A percentile compares a stretch with the other conserved stretches of the same genome.
Conservation (phyloP, 1,139 yeast species). For the Blastobotrys aristatus region DNA sequence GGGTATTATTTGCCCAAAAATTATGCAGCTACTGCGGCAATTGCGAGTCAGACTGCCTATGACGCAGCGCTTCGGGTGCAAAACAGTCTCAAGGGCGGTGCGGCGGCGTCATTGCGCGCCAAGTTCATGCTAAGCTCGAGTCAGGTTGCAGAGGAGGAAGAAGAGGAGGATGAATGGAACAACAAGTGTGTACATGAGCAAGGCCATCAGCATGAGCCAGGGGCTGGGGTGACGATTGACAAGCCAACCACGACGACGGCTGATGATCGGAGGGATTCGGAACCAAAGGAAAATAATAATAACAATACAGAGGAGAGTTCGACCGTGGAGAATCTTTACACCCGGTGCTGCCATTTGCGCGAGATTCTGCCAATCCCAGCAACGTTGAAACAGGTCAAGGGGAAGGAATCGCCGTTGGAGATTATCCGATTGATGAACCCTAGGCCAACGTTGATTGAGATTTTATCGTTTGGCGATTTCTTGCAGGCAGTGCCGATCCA, state of each 20-base stretch:
- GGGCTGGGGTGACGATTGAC: constrained; percentile 18
- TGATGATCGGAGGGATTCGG: constrained; percentile 19
- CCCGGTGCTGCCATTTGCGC: constrained; percentile 87
- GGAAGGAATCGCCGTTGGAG: constrained; percentile 68
- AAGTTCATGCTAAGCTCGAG: constrained; percentile 9
- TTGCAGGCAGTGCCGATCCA: constrained; percentile 77
- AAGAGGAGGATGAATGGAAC: constrained; percentile 29
- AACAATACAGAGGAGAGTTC: constrained; percentile 21
- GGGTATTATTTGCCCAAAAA: constrained; percentile 21
- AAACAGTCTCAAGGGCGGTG: constrained; percentile 22
- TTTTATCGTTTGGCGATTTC: constrained; percentile 83
- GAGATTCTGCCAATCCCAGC: constrained; percentile 94
- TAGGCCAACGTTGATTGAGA: constrained; percentile 83
- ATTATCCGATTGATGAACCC: constrained; percentile 80
- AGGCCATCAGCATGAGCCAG: constrained; percentile 14
- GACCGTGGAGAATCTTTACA: constrained; percentile 45
- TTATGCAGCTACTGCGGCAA: constrained; percentile 25
- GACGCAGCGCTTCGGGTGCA: constrained; percentile 33
- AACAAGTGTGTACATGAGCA: constrained; percentile 14
- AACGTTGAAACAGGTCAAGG: constrained; percentile 75
- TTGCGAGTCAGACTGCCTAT: constrained; percentile 32
- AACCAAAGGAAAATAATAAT: constrained; percentile 14
- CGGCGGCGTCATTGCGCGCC: constrained; percentile 8
- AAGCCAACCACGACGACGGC: constrained; percentile 25
- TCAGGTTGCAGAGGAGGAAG: constrained; percentile 24